phyloP scores from a whole-genome alignment of 75 land plant species.

The Sequoiadendron giganteum region DNA sequence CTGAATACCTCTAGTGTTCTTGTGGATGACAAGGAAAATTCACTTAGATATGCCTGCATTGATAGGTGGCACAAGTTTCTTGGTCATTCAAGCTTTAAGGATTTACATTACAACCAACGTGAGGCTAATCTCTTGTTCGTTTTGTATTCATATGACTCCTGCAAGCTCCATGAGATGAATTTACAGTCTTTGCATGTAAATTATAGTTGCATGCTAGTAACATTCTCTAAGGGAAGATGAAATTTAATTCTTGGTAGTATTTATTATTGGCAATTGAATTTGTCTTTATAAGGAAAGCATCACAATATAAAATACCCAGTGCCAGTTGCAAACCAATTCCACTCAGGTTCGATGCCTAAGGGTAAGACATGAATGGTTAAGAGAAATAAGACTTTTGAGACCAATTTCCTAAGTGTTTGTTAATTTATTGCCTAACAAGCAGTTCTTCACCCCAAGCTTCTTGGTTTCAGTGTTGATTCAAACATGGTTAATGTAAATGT shows the following conservation, averaged over 20 bases:
- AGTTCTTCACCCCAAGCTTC: background rate
- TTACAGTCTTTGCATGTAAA: conserved; percentile 21
- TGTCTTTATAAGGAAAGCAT: background rate
- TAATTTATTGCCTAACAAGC: background rate
- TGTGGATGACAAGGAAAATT: conserved; percentile 7
- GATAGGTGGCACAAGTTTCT: conserved; percentile 23
- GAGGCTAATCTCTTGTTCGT: conserved; percentile 22
- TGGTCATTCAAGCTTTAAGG: conserved; percentile 18
- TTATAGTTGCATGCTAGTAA: background rate
- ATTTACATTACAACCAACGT: conserved; percentile 4
- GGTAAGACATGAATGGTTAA: too few relatives aligned
- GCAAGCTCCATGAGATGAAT: conserved; percentile 23
- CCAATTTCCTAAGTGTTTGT: background rate
- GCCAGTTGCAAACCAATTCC: background rate
- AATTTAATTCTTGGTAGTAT: background rate
- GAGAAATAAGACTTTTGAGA: background rate
- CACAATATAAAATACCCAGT: background rate
- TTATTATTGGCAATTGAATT: background rate
- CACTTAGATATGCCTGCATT: conserved; percentile 11
- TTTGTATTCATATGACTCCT: conserved; percentile 25
- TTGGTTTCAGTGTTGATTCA: too few relatives aligned
- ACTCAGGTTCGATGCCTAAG: background rate
- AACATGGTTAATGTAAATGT: too few relatives aligned
- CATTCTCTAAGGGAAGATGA: background rate
- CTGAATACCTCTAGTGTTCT: conserved; percentile 26